A percentile compares a stretch with the other conserved stretches of the same genome.
These are phyloP conservation scores for Talaromyces sp. DNA, from an alignment of 2,329 filamentous ascomycete genomes.

Conservation along the genomic window DNA sequence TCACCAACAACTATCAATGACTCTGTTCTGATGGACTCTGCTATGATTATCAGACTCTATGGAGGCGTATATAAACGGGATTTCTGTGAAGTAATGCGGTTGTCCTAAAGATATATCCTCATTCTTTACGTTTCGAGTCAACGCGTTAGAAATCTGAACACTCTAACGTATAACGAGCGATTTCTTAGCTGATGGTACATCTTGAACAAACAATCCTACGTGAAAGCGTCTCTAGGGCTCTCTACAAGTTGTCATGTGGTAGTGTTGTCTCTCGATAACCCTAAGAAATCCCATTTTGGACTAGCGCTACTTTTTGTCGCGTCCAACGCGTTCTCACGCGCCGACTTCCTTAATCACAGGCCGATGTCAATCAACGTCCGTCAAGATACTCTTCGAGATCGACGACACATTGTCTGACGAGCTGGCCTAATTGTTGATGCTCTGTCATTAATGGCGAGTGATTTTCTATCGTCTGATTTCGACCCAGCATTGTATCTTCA, in stretches of 20 bases:
- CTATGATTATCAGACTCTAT: neutral
- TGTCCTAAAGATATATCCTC: neutral
- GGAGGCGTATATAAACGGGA: no score
- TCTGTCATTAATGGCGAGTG: slow-evolving; percentile 19
- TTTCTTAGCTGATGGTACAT: neutral
- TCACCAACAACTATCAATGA: neutral
- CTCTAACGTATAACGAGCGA: neutral
- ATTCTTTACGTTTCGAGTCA: neutral
- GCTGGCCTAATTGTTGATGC: neutral
- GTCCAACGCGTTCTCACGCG: slow-evolving; percentile 17
- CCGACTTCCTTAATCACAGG: slow-evolving; percentile 1
- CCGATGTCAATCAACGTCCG: neutral
- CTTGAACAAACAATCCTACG: neutral
- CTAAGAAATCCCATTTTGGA: slow-evolving; percentile 1
- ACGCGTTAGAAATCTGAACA: neutral
- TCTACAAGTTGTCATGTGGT: neutral
- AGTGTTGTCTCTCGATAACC: neutral
- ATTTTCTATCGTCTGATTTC: slow-evolving; percentile 48
- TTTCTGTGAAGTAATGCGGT: neutral
- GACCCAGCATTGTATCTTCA: slow-evolving; percentile 52
- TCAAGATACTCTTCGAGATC: neutral
- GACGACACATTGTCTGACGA: neutral
- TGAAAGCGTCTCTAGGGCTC: no score
- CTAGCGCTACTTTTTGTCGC: slow-evolving; percentile 13
- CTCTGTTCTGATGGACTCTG: neutral